Evolutionary conservation across 108 stramenopile species (phyloP).

Genomic region (Cyclotella cryptica): DNA sequence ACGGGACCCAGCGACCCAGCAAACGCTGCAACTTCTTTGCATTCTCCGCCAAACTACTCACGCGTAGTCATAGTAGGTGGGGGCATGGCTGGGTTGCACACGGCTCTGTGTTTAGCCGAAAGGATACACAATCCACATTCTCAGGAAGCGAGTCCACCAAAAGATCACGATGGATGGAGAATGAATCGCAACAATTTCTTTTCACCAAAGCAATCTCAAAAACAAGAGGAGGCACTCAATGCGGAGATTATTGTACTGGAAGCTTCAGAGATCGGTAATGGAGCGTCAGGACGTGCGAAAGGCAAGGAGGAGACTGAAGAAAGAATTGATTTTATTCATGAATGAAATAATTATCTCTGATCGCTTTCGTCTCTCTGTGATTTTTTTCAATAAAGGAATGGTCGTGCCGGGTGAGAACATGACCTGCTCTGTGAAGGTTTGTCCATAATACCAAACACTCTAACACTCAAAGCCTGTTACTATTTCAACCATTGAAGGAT

Average conservation of each 20-base stretch:
- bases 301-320: background rate
- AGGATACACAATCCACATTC: background rate
- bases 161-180: background rate
- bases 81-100: slow-evolving; percentile 45
- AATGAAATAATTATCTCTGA: background rate
- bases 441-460: too few relatives aligned
- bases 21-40: background rate
- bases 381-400: slow-evolving; percentile 4
- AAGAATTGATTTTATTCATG: background rate
- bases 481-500: slow-evolving; percentile 8
- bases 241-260: slow-evolving; percentile 32
- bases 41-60: slow-evolving; percentile 4
- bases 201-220: background rate
- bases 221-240: background rate
- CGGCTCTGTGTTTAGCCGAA: slow-evolving; percentile 37
- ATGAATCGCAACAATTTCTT: background rate
- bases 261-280: slow-evolving; percentile 25
- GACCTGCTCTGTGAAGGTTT: too few relatives aligned
- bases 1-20: background rate
- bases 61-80: slow-evolving; percentile 43
- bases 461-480: too few relatives aligned
- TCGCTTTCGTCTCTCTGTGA: background rate
- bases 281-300: slow-evolving; percentile 47
- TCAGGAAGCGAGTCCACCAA: slow-evolving; percentile 17
- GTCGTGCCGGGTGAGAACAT: slow-evolving; percentile 6